phyloP scores from a whole-genome alignment of 805 yeast genomes.

The Lipomyces sp. region DNA sequence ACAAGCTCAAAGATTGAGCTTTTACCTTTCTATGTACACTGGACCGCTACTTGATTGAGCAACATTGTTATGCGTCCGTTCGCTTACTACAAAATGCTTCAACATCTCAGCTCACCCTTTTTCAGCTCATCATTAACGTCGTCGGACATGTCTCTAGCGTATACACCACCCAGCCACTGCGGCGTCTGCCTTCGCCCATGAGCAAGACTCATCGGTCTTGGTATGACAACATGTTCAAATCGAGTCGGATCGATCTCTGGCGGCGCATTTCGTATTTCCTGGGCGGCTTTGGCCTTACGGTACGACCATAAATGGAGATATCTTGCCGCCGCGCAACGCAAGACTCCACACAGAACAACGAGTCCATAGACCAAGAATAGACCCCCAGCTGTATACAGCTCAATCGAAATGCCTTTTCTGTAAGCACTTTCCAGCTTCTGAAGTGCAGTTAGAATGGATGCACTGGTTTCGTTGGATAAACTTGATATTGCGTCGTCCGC shows the following conservation, averaged over 20 bases:
- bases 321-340: slow-evolving; percentile 2
- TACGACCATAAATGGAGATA: background rate
- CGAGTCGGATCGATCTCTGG: slow-evolving; percentile 9
- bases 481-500: slow-evolving; percentile 12
- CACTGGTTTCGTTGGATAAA: slow-evolving; percentile 14
- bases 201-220: background rate
- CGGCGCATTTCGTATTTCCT: background rate
- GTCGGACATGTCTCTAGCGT: too few relatives aligned
- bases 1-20: too few relatives aligned
- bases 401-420: slow-evolving; percentile 21
- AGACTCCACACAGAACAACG: slow-evolving; percentile 13
- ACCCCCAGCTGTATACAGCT: slow-evolving; percentile 23
- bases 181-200: background rate
- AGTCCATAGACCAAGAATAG: slow-evolving; percentile 25
- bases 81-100: too few relatives aligned
- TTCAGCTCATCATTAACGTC: background rate
- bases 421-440: slow-evolving; percentile 18
- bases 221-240: slow-evolving; percentile 7
- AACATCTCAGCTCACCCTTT: background rate
- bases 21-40: background rate
- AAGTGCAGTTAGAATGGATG: slow-evolving; percentile 21
- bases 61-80: too few relatives aligned
- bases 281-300: slow-evolving; percentile 1
- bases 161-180: background rate
- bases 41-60: too few relatives aligned